Conservation (phyloP, 768 basidiomycete genomes). For the Asterophora lycoperdoides region DNA sequence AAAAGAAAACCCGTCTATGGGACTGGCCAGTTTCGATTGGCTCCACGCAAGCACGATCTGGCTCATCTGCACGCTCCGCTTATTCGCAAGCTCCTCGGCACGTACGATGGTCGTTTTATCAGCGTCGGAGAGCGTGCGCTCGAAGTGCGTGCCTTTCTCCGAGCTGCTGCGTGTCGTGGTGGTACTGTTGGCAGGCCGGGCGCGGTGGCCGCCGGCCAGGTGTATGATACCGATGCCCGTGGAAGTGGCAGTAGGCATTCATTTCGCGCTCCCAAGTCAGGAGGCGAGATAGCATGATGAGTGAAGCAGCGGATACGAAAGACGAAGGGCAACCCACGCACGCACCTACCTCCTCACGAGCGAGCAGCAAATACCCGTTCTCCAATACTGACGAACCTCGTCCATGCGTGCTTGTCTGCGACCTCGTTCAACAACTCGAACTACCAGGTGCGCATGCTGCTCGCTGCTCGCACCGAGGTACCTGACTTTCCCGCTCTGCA, state of each 20-base stretch:
- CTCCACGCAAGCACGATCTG: conserved; percentile 45
- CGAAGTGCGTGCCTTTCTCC: conserved; percentile 14
- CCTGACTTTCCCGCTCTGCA: conserved; percentile 37
- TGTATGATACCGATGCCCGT: conserved; percentile 52
- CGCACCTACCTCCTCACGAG: conserved; percentile 45
- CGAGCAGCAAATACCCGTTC: conserved; percentile 47
- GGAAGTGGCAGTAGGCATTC: conserved; percentile 40
- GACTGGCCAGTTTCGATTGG: conserved; percentile 31
- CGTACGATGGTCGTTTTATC: conserved; percentile 31
- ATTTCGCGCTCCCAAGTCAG: conserved; percentile 43
- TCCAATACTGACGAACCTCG: conserved; percentile 57
- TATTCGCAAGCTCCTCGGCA: conserved; percentile 38
- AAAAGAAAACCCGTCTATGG: conserved; percentile 22
- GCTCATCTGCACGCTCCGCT: conserved; percentile 36
- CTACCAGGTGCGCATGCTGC: conserved; percentile 42
- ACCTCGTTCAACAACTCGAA: conserved; percentile 41
- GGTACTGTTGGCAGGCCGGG: conserved; percentile 29
- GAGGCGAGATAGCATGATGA: neutral
- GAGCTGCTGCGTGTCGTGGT: conserved; percentile 13
- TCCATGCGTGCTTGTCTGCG: conserved; percentile 39
- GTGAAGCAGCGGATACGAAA: neutral
- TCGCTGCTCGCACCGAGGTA: conserved; percentile 49
- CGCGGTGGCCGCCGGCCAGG: conserved; percentile 33
- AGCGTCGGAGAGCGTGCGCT: conserved; percentile 18
- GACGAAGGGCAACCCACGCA: no score